Evolutionary conservation across 2,329 filamentous ascomycete genomes (phyloP), one percentile per base, ranked within the genome.

Genomic region (Diplodia scrobiculata): DNA sequence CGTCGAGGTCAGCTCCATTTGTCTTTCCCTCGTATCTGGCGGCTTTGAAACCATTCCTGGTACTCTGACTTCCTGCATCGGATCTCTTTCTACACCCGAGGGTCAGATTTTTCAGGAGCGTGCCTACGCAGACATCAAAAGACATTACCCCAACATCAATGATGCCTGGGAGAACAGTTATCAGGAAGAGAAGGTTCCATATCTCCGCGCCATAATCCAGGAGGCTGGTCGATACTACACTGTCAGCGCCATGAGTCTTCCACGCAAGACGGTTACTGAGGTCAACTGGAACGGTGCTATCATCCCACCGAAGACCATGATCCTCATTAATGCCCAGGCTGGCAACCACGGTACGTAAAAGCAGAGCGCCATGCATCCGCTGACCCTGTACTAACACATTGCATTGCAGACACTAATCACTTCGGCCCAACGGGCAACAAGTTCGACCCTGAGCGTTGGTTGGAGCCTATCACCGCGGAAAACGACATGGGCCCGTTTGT

Each of bases 1-100:
- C 0, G 82, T 84, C 1, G 83, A 85, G 70, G 82, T 85, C 17
- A 81, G 79, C 1, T 84, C 81, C 0, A 85, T 85, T 48, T 84
- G 83, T 67, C 72, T 85, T 0, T 83, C 81, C 0, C 75, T 85
- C 1, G 82, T 85, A 0, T 83, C 80, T 21, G 83, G 83, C 11
- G 83, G 83, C 0, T 85, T 85, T 58, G 83, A 85, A 69, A 84
- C 83, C 0, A 84, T 85, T 53, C 82, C 83, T 0, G 82, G 82
- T 0, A 84, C 82, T 0, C 68, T 84, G n/a, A 84, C 82, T 0
- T 82, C 79, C 5, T 81, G 79, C 52, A 80, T 85, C 50, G 83
- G 82, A 1, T 84, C 81, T 0, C 73, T 85, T 0, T 79, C 76
- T 1, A 84, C 82, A 0, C 72, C 75, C 0, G 79, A 81, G 69